Base-by-base conservation (phyloP, 2,329 filamentous ascomycete genomes). In the Cytospora paraplurivora region DNA sequence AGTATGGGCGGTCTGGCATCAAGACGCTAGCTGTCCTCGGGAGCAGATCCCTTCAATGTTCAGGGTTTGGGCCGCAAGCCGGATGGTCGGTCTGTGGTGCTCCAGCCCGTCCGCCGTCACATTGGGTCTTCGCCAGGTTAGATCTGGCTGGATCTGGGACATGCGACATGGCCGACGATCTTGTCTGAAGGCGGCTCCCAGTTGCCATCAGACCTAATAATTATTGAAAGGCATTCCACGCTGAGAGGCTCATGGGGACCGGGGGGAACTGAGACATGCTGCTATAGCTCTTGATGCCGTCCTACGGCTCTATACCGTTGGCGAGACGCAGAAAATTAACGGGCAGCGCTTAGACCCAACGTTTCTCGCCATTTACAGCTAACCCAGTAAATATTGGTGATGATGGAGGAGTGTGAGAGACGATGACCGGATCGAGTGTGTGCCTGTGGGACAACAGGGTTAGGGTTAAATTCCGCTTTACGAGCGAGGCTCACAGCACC, bases 1-100 rank as follows among this genome's bases (percentile, higher is more conserved):
- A 4, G 27, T 2, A 4, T 4, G 27, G 63, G 63, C 56, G 51
- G 49, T 61, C n/a, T 38, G 8, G 58, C 58, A 55, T 55, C 51
- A 41, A 61, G 17, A 13, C 27, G 58, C 58, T 61, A 54, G 58
- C 51, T n/a, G 44, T 27, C 50, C 47, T 17, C 50, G 58, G 50
- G 47, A 60, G 50, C 27, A 32, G 44, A 34, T 27, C 37, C 37
- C 17, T 50, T 41, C 35, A 50, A 37, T n/a, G n/a, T n/a, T n/a
- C n/a, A n/a, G n/a, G 15, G 27, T 15, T 60, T 61, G 58, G 58
- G 58, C 51, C 51, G 58, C 58, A 19, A 61, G 38, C 35, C 51
- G 52, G 58, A 13, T 51, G 51, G 32, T 53, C 13, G 58, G 38
- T 8, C n/a, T 33, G 27, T 52, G 32, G 47, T 21, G 37, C 41